Evolutionary conservation across 2,329 filamentous ascomycete genomes (phyloP), one percentile per base, ranked within the genome.

Genomic region (Colletotrichum melonis): DNA sequence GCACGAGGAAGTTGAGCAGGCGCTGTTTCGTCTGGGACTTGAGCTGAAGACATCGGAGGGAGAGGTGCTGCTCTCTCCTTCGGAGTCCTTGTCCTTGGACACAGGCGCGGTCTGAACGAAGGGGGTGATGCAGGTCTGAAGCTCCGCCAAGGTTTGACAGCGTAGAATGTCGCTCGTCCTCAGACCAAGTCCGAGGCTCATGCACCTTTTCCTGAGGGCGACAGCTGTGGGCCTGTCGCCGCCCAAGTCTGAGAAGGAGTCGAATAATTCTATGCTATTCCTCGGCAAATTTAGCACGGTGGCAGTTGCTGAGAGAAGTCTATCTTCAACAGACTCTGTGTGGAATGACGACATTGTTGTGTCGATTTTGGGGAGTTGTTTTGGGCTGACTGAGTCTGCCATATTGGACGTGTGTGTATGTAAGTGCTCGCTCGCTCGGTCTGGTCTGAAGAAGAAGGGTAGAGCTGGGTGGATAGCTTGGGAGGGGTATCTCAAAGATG

Each of bases 171-270:
- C 86, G 60, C 81, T 79, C 2, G 81, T 79, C 49, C 78, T 80
- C 4, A 85, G 76, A 4, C 78, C 77, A 59, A 85, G 77, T 32
- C 83, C 83, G n/a, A 80, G 77, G 58, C 76, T 77, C 77, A 82
- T 78, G 69, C 82, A 85, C n/a, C 75, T 78, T 49, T 77, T 79
- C 42, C 79, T 77, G 14, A 85, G 76, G 16, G 79, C 78, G 28
- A 73, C 76, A 11, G 83, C 84, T n/a, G 79, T 76, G 24, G 79
- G 76, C 32, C 81, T 79, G 73, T 83, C 80, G 60, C 86, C 84
- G 46, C 86, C 86, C 9, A 87, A 77, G 28, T 87, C 85, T 57
- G 76, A 75, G 66, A 87, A 87, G 14, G 86, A 87, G 71, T 85
- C 83, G 69, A 83, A 80, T 7, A 83, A 76, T 16, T 80, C 77